Evolutionary conservation across 2,329 filamentous ascomycete species (phyloP), one percentile per base, ranked within the genome.

Genomic region (Neodidymelliopsis sp.): DNA sequence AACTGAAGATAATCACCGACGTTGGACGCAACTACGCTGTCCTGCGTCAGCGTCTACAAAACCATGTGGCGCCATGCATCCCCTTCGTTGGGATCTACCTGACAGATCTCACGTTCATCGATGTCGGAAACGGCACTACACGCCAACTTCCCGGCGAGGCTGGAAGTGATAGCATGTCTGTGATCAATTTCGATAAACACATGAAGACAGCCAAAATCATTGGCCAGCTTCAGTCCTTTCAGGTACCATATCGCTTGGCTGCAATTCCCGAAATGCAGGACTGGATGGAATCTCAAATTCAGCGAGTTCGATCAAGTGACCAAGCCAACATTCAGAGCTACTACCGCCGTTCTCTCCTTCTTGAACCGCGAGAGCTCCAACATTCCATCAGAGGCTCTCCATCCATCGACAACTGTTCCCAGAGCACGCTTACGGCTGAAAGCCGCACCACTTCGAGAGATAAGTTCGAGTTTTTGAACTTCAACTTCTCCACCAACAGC

Each of bases 131-230:
- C 72, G 89, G 90, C 24, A 84, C 90, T 4, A 92, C 88, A 2
- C 90, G 93, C 64, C 87, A 88, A 63, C 83, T 96, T 15, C 84
- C 84, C 67, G 81, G 69, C 48, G 75, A 56, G n/a, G 73, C 75
- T 25, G 77, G 79, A 6, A 78, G 79, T 11, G 84, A 89, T n/a
- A 81, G 85, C 22, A 81, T 90, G 63, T 85, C 86, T 0, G 90
- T 97, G 23, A 91, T 99, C 80, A 99, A 99, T 75, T 97, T 97
- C 65, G 93, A 97, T 79, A 97, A 97, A 76, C 91, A 97, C 71
- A 89, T 86, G 63, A 90, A 91, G 61, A 97, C 92, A 2, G 92
- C 93, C 34, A 94, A 92, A 74, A 95, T 97, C 67, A 96, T 99
- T 63, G 90, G 90, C 56, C 93, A 97, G 63, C 83, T 99, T 6